Conservation (phyloP, 192 early-diverging fungal genomes). For the Umbelopsis isabellina region DNA sequence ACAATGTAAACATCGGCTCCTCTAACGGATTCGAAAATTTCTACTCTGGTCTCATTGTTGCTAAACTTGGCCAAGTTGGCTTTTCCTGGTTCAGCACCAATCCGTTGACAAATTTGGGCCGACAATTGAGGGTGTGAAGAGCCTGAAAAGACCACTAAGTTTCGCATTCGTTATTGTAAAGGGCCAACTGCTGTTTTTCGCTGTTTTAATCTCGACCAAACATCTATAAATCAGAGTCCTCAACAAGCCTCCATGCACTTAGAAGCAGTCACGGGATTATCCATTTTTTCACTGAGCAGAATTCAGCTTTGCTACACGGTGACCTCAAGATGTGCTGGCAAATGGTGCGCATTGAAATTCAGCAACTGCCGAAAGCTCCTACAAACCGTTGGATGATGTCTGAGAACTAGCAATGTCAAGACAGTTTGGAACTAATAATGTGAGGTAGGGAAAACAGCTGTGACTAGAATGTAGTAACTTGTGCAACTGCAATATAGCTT, state of each 20-base stretch:
- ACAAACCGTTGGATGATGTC: neutral
- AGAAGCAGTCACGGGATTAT: too few relatives aligned
- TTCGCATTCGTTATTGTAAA: slow-evolving; percentile 22
- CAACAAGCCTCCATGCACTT: too few relatives aligned
- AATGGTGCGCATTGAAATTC: too few relatives aligned
- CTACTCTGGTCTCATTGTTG: slow-evolving; percentile 94
- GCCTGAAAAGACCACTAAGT: slow-evolving; percentile 51
- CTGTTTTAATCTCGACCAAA: too few relatives aligned
- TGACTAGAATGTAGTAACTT: neutral
- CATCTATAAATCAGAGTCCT: too few relatives aligned
- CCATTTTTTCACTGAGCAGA: too few relatives aligned
- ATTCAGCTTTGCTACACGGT: too few relatives aligned
- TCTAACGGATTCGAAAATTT: slow-evolving; percentile 87
- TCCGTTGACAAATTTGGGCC: slow-evolving; percentile 76
- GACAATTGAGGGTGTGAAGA: slow-evolving; percentile 84
- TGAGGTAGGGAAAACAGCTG: slow-evolving; percentile 12
- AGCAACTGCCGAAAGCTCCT: neutral
- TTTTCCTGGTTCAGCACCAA: slow-evolving; percentile 72
- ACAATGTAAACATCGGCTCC: slow-evolving; percentile 94
- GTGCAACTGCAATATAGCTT: neutral
- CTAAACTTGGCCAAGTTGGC: slow-evolving; percentile 86
- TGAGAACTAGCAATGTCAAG: slow-evolving; percentile 20
- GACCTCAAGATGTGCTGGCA: too few relatives aligned
- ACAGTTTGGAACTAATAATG: slow-evolving; percentile 32
- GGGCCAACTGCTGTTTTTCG: too few relatives aligned